Evolutionary conservation across 2,329 filamentous ascomycete species (phyloP), one percentile per base, ranked within the genome.

Genomic region (Hypoxylon sp.): DNA sequence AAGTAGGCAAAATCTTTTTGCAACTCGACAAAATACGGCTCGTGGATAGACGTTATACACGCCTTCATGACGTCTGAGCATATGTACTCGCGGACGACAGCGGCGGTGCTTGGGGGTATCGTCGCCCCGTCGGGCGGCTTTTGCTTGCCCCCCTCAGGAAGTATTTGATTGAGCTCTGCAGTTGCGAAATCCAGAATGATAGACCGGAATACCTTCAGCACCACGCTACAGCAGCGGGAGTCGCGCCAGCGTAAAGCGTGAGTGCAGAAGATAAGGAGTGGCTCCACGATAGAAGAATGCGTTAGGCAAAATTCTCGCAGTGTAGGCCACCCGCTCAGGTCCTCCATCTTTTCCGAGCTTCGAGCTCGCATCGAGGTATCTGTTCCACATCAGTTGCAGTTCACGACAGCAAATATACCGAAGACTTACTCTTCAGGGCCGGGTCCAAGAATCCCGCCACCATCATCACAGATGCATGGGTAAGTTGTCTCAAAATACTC

Each of bases 11-110:
- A 84, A 53, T 99, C 94, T 75, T 94, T 94, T 73, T 99, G 95
- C 65, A 96, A 87, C 70, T 99, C 95, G 32, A 97, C 94, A 77
- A 98, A 99, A 77, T 98, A 97, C 0, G 93, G 90, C 70, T 99
- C 95, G 78, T 98, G 92, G 52, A 99, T 87, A 1, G 92, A 96
- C 1, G 90, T 92, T 75, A 97, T 92, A 72, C 91, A 94, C 0
- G 93, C 93, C 79, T 94, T 92, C 51, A 99, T 85, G 2, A 98
- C 92, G 69, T 97, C 91, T 4, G 89, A 88, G 54, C 89, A 93
- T 73, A 98, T 94, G 77, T 94, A 99, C 73, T 97, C 93, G 54
- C 94, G 89, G 65, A 98, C 91, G 6, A 85, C 90, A 6, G 84
- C 79, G 1, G 88, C 84, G 13, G 88, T 87, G 26, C 82, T 79